Base-by-base conservation (phyloP, 257 asterid species). In the Primulina tabacum region DNA sequence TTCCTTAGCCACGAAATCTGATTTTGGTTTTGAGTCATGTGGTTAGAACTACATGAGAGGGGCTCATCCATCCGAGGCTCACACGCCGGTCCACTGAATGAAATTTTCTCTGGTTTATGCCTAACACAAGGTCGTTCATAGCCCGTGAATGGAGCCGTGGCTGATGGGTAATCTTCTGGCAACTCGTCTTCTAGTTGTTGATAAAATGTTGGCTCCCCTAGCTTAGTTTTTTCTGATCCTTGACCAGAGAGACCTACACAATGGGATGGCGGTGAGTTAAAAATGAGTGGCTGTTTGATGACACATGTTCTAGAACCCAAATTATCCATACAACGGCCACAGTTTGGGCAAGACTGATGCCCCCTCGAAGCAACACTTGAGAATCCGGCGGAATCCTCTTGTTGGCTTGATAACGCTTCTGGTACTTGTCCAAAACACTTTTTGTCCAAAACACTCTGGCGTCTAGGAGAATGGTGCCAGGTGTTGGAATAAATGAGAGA, bases 401-500 rank as follows among this genome's bases (percentile, higher is more conserved):
- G 29, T 73, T 70, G 78, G 75, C 70, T 77, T 20, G 73, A 58
- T 20, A 77, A 76, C 3, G 62, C 10, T 21, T 65, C 72, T 35
- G 60, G 35, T 58, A 73, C 68, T 38, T 70, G 37, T 81, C 87
- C 82, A 68, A 8, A 60, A 62, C 33, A 24, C 67, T 8, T 38
- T 38, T 70, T 78, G 34, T 82, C 87, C 82, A 68, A 8, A 60
- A 64, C 33, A 18, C 67, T 6, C 53, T 75, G 75, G 5, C 47
- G 64, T n/a, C 8, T 68, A 32, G 85, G 76, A 69, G 77, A 57
- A 61, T 62, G 75, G 56, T 37, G 60, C 58, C 55, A 65, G 10
- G 58, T 60, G 53, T 63, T 75, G 9, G 83, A 71, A 84, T 82
- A 81, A 73, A 86, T 75, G 73, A 93, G 91, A 70, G 88, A 86